Base-by-base conservation (phyloP, 2,329 filamentous ascomycete genomes). In the Pestalotiopsis sp. region DNA sequence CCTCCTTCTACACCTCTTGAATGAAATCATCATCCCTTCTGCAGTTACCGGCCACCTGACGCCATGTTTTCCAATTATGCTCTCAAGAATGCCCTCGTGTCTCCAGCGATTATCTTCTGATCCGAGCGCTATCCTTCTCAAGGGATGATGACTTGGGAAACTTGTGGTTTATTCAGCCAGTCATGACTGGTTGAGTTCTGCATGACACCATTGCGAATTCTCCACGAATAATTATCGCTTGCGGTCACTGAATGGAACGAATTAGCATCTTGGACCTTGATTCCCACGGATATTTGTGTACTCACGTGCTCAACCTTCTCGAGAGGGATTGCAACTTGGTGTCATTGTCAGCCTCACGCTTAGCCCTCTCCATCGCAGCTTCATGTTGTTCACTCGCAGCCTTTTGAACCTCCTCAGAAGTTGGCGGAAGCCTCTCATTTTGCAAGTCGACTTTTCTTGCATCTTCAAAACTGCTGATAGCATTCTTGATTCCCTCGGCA, bases 401-500 rank as follows among this genome's bases (percentile, higher is more conserved):
- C 77, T 94, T 92, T 71, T 91, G 93, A 23, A 98, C 95, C 81
- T 99, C 96, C 63, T 98, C 95, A 71, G 96, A 93, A 72, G 90
- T 96, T 0, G 96, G 96, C 64, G 96, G 96, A 72, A 99, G 86
- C 71, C 94, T 89, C 84, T 99, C 96, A 80, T 99, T 99, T 83
- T 98, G 95, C 71, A 98, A 78, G 83, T 99, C 96, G 63, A 99
- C 95, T 86, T 98, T 98, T 72, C 94, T 89, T 17, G 96, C 96
- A 80, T 99, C 96, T 80, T 99, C 96, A 74, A 99, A 99, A 75
- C 90, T 97, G 82, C 90, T 95, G 76, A 99, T 99, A 41, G 96
- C 96, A 77, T 98, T 95, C 86, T 98, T 99, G 85, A 98, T 98
- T 69, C 96, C 96, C 83, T 99, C 96, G 0, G 96, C 95, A 69